Conservation (phyloP, 2,329 filamentous ascomycete genomes). For the Lecanicillium sp. region DNA sequence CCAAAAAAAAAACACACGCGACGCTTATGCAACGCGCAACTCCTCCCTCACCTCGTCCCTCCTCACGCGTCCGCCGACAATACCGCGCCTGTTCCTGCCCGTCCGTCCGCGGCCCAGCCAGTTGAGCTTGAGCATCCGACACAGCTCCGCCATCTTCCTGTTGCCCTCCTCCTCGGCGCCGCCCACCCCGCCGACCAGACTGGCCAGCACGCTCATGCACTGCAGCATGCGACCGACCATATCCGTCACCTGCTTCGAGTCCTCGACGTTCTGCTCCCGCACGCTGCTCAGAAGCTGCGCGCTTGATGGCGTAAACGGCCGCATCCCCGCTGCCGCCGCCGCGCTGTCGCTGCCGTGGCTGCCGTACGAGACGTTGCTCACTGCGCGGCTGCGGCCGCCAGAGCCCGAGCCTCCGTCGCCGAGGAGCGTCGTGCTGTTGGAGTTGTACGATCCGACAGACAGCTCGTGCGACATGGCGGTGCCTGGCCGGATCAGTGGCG, state of each 20-base stretch:
- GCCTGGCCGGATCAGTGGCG: constrained; percentile 52
- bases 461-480: constrained; percentile 72
- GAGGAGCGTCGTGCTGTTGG: constrained; percentile 72
- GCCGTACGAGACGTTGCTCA: constrained; percentile 73
- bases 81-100: constrained; percentile 80
- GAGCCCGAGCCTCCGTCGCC: constrained; percentile 47
- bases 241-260: constrained; percentile 78
- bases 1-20: too few relatives aligned
- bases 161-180: constrained; percentile 63
- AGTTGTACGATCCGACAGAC: constrained; percentile 71
- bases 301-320: constrained; percentile 46
- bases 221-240: constrained; percentile 94
- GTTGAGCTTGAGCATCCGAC: constrained; percentile 86
- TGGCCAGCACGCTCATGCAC: constrained; percentile 85
- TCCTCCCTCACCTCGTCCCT: constrained; percentile 38
- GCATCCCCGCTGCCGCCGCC: constrained; percentile 20
- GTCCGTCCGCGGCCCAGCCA: constrained; percentile 90
- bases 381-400: constrained; percentile 66
- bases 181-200: constrained; percentile 56
- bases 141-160: constrained; percentile 74
- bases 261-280: constrained; percentile 56
- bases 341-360: constrained; percentile 43
- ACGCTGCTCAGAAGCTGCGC: constrained; percentile 34
- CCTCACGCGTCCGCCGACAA: constrained; percentile 64
- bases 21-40: constrained; percentile 31